Evolutionary conservation across 2,329 filamentous ascomycete genomes (phyloP), one percentile per base, ranked within the genome.

Genomic region (Aspergillus arachidicola): DNA sequence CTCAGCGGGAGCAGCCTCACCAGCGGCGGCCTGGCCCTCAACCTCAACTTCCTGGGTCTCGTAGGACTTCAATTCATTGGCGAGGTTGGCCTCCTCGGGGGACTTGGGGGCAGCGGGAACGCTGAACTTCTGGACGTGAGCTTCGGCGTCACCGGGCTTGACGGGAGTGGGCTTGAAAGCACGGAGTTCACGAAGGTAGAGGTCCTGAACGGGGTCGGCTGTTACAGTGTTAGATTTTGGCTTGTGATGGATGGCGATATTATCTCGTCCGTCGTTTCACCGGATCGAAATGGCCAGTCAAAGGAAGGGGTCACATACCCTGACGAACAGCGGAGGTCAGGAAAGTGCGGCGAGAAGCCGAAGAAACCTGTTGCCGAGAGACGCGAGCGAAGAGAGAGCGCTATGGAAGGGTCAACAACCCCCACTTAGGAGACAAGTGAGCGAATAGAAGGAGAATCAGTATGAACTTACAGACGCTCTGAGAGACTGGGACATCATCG

Each of bases 171-270:
- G 84, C 88, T 98, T 98, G 91, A 97, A 98, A 82, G 89, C 88
- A 84, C 94, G 95, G 78, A 99, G 89, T 83, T 98, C 94, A 81
- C 90, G 91, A 73, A 99, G 89, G 87, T 99, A 99, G 78, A 99
- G 88, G 80, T 98, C 94, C 84, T 98, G 95, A 74, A 99, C 92
- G 76, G 97, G 89, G 82, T 99, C 95, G 88, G 92, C 95, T 98
- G 78, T 19, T 43, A 69, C 59, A 58, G 64, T 60, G 67, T 75
- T 68, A 71, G 69, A 61, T 62, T 68, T 45, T 38, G 61, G 48
- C 19, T 38, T 26, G 46, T 38, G 38, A 50, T 14, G 28, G 16
- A 43, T 16, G 38, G 58, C 14, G 45, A 41, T 32, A 11, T 4
- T 30, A 38, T 14, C 9, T 51, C 26, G 48, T 19, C 26, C n/a